Evolutionary conservation across 2,329 filamentous ascomycete genomes (phyloP).

Genomic region (Pezicula neosporulosa): DNA sequence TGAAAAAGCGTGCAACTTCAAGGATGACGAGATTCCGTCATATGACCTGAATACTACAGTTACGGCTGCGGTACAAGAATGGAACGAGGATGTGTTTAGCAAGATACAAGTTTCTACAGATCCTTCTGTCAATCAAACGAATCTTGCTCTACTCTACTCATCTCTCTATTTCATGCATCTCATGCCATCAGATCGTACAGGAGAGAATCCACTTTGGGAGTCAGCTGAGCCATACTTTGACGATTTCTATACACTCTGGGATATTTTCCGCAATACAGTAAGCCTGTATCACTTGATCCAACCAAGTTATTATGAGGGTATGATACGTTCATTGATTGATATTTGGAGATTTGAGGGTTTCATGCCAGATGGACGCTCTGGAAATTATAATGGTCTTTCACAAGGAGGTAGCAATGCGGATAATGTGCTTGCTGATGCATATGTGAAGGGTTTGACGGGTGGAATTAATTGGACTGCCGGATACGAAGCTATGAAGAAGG

Average conservation of each 20-base stretch:
- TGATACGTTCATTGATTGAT: slow-evolving; percentile 61
- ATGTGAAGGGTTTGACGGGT: slow-evolving; percentile 1
- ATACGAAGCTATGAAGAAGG: slow-evolving; percentile 52
- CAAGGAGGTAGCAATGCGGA: slow-evolving; percentile 27
- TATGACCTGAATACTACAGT: slow-evolving; percentile 32
- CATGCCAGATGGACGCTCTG: slow-evolving; percentile 61
- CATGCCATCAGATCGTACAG: slow-evolving; percentile 54
- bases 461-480: slow-evolving; percentile 2
- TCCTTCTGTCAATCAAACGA: slow-evolving; percentile 36
- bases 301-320: slow-evolving; percentile 59
- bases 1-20: slow-evolving; percentile 8
- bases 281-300: slow-evolving; percentile 60
- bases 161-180: slow-evolving; percentile 58
- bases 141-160: slow-evolving; percentile 51
- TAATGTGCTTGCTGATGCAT: no score
- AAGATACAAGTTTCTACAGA: slow-evolving; percentile 49
- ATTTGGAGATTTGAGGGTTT: slow-evolving; percentile 62
- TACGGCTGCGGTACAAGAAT: slow-evolving; percentile 41
- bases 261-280: slow-evolving; percentile 54
- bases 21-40: slow-evolving; percentile 36
- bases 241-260: slow-evolving; percentile 68
- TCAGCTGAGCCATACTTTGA: slow-evolving; percentile 66
- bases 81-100: slow-evolving; percentile 42
- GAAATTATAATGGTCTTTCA: slow-evolving; percentile 61
- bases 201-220: slow-evolving; percentile 64